Evolutionary conservation across 306 rosid species (phyloP).

Genomic region (Purshia tridentata): DNA sequence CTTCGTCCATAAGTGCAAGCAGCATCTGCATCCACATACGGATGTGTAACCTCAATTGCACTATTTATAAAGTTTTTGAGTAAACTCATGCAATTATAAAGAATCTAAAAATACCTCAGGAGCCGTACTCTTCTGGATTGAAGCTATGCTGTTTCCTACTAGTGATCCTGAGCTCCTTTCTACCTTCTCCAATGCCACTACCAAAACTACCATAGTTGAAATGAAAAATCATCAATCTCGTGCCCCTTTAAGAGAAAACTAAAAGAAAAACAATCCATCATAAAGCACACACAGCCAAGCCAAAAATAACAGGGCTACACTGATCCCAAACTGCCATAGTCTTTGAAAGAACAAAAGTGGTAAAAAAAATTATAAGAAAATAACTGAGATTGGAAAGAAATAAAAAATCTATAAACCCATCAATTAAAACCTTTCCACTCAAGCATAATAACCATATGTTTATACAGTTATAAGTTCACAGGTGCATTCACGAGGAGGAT

Average conservation of each 20-base stretch:
- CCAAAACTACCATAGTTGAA: constrained; percentile 56
- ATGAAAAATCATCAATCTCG: constrained; percentile 24
- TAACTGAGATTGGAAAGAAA: not conserved
- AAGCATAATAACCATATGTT: not conserved
- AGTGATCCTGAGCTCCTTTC: constrained; percentile 80
- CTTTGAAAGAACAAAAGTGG: not conserved
- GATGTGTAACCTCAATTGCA: constrained; percentile 15
- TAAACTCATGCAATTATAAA: constrained; percentile 12
- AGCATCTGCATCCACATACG: constrained; percentile 62
- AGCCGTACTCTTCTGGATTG: constrained; percentile 90
- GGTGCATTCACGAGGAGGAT: not conserved
- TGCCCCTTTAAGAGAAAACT: not conserved
- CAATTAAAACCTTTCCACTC: not conserved
- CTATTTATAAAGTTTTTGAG: constrained; percentile 17
- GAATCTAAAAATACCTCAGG: constrained; percentile 66
- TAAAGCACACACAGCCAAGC: not conserved
- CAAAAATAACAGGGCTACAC: not conserved
- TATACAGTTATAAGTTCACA: not conserved
- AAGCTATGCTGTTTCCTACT: constrained; percentile 85
- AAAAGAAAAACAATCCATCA: not conserved
- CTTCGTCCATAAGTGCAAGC: constrained; percentile 99
- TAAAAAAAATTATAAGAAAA: not conserved
- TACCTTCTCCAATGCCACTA: constrained; percentile 92
- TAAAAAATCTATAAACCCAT: not conserved
- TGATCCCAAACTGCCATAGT: not conserved